Conservation (phyloP, 2,329 filamentous ascomycete genomes). For the Fusarium sp. region DNA sequence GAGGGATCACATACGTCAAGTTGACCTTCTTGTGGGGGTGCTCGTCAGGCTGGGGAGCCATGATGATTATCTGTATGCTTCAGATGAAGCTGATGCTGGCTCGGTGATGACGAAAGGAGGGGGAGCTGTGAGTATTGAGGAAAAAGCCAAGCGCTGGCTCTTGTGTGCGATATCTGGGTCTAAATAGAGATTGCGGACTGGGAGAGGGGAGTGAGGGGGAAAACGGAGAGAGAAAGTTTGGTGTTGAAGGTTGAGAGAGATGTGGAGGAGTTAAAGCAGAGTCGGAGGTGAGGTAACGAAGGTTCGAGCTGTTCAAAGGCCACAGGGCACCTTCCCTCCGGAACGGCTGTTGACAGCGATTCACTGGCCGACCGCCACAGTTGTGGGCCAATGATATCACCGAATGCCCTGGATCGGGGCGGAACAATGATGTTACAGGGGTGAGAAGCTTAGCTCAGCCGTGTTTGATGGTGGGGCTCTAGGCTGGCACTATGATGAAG, state of each 20-base stretch:
- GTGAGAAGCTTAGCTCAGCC: slow-evolving; percentile 43
- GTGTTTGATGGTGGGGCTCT: slow-evolving; percentile 26
- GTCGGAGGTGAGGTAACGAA: slow-evolving; percentile 38
- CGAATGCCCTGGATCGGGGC: slow-evolving; percentile 44
- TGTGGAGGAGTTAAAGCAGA: slow-evolving; percentile 34
- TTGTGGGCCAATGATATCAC: slow-evolving; percentile 51
- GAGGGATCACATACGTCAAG: slow-evolving; percentile 70
- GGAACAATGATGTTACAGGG: slow-evolving; percentile 52
- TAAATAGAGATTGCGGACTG: slow-evolving; percentile 9
- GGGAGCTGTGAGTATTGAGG: slow-evolving; percentile 29
- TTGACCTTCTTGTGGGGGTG: slow-evolving; percentile 79
- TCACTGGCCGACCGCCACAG: slow-evolving; percentile 44
- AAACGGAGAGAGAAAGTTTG: slow-evolving; percentile 13
- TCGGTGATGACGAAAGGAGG: slow-evolving; percentile 41
- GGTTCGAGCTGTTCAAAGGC: slow-evolving; percentile 45
- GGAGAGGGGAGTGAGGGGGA: neutral
- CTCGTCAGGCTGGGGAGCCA: slow-evolving; percentile 76
- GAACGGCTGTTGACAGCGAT: slow-evolving; percentile 42
- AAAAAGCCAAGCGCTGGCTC: slow-evolving; percentile 38
- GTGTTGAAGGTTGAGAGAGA: slow-evolving; percentile 32
- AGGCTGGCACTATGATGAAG: slow-evolving; percentile 43
- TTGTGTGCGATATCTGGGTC: slow-evolving; percentile 12
- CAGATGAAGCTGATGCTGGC: slow-evolving; percentile 42
- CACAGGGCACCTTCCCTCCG: slow-evolving; percentile 43
- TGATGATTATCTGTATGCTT: slow-evolving; percentile 59